Evolutionary conservation across 2,329 filamentous ascomycete species (phyloP).

Genomic region (Diplocarpon mali): DNA sequence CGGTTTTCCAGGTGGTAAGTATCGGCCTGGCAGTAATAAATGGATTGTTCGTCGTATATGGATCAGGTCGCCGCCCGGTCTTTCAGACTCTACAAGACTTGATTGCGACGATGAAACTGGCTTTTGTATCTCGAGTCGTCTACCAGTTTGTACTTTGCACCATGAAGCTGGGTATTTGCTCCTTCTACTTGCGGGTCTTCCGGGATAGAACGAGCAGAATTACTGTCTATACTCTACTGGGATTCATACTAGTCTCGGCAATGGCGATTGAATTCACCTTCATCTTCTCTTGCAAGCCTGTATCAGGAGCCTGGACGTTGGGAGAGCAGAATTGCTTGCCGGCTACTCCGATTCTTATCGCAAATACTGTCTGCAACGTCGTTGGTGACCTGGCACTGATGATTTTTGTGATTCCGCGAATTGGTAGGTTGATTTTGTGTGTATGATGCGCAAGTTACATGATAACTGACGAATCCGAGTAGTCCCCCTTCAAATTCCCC

Average conservation of each 20-base stretch:
- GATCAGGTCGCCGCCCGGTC: slow-evolving; percentile 1
- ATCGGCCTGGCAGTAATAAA: slow-evolving; percentile 6
- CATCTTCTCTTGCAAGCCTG: slow-evolving; percentile 12
- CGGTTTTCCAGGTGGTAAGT: background rate
- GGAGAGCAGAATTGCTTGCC: slow-evolving; percentile 5
- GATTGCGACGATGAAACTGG: slow-evolving; percentile 5
- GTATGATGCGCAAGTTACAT: no score
- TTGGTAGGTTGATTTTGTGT: slow-evolving; percentile 7
- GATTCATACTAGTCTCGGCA: slow-evolving; percentile 4
- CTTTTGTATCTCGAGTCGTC: slow-evolving; percentile 8
- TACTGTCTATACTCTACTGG: slow-evolving; percentile 5
- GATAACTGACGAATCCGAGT: no score
- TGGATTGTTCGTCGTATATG: slow-evolving; percentile 6
- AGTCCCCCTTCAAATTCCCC: slow-evolving; percentile 13
- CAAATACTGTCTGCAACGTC: slow-evolving; percentile 10
- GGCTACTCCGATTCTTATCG: slow-evolving; percentile 3
- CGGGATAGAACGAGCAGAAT: slow-evolving; percentile 4
- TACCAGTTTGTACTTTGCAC: slow-evolving; percentile 12
- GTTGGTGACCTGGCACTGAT: slow-evolving; percentile 12
- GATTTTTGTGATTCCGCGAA: slow-evolving; percentile 14
- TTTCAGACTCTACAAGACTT: slow-evolving; percentile 3
- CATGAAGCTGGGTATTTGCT: slow-evolving; percentile 5
- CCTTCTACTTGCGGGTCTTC: slow-evolving; percentile 12
- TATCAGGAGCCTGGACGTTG: slow-evolving; percentile 11
- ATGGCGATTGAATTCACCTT: slow-evolving; percentile 9